Percentiles rank a stretch among this genome's conserved stretches.
Conservation (phyloP, 352 stramenopile species). For the Phytophthora sp. region DNA sequence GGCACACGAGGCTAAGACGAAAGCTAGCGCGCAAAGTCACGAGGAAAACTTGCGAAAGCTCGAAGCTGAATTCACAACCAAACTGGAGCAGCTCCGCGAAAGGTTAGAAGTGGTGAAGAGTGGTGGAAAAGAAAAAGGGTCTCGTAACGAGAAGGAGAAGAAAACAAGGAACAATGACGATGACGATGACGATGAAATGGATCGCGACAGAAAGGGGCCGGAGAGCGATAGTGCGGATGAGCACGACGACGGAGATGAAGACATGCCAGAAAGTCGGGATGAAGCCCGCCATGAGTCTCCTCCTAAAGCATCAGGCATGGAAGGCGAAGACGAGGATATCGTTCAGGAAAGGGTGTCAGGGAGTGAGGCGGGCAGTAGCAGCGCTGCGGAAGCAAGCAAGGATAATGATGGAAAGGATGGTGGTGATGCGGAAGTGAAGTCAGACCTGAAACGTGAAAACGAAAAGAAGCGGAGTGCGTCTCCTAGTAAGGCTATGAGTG, state of each 20-base stretch:
- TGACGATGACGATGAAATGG: constrained; percentile 21
- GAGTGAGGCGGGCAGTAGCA: constrained; percentile 1
- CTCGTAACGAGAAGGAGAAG: constrained; percentile 15
- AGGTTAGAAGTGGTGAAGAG: constrained; percentile 47
- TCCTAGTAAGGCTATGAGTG: not conserved
- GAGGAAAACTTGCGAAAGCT: constrained; percentile 56
- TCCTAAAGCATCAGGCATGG: constrained; percentile 4
- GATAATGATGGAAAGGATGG: not conserved
- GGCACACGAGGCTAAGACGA: constrained; percentile 70
- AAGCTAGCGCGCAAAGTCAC: constrained; percentile 41
- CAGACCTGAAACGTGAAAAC: not conserved
- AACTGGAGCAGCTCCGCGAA: constrained; percentile 55
- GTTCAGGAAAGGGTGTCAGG: constrained; percentile 15
- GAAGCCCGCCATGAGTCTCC: not conserved
- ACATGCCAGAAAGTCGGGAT: not conserved
- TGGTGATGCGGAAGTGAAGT: not conserved
- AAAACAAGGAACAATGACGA: constrained; percentile 24
- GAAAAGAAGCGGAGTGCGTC: constrained; percentile 2
- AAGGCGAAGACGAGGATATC: constrained; percentile 25
- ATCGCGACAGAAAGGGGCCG: not conserved
- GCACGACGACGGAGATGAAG: not conserved
- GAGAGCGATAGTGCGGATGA: constrained; percentile 1
- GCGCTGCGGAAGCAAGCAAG: not conserved
- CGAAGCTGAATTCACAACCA: constrained; percentile 52
- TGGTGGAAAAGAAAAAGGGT: constrained; percentile 5